Percentiles rank a stretch among this genome's conserved stretches.
These are phyloP conservation scores for Rhazya stricta DNA, from an alignment of 257 asterid species.

Conservation along the genomic window DNA sequence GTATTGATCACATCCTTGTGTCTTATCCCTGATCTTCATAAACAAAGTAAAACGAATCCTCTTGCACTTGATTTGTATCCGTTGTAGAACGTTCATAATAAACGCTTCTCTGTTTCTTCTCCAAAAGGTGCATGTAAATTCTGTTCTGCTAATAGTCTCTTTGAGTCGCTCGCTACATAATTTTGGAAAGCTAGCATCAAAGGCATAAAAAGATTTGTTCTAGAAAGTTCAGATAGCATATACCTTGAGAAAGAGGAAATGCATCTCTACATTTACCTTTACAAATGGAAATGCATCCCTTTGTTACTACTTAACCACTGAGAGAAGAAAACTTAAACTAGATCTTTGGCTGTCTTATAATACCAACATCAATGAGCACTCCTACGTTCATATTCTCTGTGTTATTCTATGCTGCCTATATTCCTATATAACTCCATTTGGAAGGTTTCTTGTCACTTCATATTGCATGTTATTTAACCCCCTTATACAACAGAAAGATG, in stretches of 20 bases:
- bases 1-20: neutral
- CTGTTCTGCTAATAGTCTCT: neutral
- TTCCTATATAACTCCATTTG: neutral
- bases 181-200: neutral
- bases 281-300: neutral
- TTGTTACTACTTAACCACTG: neutral
- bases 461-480: neutral
- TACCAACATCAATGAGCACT: neutral
- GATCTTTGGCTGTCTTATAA: neutral
- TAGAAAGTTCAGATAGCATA: neutral
- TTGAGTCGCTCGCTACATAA: neutral
- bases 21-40: neutral
- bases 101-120: neutral
- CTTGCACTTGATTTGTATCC: neutral
- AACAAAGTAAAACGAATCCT: neutral
- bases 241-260: neutral
- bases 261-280: neutral
- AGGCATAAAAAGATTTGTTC: neutral
- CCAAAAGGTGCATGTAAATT: neutral
- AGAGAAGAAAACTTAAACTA: neutral
- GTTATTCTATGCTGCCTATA: neutral
- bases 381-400: neutral
- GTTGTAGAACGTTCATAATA: neutral
- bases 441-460: neutral
- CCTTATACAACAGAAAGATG: neutral